Conservation (phyloP, 2,329 filamentous ascomycete genomes). For the Coniella vitis region DNA sequence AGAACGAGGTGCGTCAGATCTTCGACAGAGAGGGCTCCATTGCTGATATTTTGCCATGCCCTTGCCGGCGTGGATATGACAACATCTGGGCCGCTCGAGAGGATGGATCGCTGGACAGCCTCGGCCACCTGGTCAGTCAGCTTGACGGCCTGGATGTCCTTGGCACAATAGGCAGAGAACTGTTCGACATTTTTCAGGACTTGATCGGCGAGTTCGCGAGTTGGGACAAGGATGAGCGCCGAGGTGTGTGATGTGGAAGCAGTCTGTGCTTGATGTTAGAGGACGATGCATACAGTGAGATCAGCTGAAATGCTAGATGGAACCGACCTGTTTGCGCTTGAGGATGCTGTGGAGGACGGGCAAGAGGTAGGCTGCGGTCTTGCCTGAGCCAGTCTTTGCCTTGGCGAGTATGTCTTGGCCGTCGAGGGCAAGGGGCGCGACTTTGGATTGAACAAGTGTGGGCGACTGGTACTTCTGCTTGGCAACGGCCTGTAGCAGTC, state of each 20-base stretch:
- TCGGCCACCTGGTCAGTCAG: constrained; percentile 87
- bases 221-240: constrained; percentile 87
- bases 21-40: constrained; percentile 61
- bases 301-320: not conserved
- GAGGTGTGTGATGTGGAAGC: constrained; percentile 51
- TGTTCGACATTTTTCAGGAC: constrained; percentile 72
- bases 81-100: constrained; percentile 81
- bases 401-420: constrained; percentile 88
- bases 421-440: constrained; percentile 80
- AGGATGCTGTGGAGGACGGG: constrained; percentile 82
- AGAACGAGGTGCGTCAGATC: constrained; percentile 74
- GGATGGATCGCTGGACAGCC: constrained; percentile 76
- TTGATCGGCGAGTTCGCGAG: constrained; percentile 88
- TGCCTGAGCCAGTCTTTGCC: constrained; percentile 91
- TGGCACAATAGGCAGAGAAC: constrained; percentile 76
- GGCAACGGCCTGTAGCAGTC: constrained; percentile 78
- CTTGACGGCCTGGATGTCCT: constrained; percentile 76
- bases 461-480: constrained; percentile 79
- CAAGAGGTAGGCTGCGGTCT: constrained; percentile 92
- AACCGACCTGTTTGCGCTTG: constrained; percentile 61
- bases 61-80: constrained; percentile 87
- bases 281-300: constrained; percentile 14
- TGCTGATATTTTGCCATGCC: constrained; percentile 71
- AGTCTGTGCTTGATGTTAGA: constrained; percentile 28
- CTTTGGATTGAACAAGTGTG: constrained; percentile 80